These are phyloP conservation scores for Posidonia australis DNA, from an alignment of 106 monocot genomes.

Conservation along the genomic window DNA sequence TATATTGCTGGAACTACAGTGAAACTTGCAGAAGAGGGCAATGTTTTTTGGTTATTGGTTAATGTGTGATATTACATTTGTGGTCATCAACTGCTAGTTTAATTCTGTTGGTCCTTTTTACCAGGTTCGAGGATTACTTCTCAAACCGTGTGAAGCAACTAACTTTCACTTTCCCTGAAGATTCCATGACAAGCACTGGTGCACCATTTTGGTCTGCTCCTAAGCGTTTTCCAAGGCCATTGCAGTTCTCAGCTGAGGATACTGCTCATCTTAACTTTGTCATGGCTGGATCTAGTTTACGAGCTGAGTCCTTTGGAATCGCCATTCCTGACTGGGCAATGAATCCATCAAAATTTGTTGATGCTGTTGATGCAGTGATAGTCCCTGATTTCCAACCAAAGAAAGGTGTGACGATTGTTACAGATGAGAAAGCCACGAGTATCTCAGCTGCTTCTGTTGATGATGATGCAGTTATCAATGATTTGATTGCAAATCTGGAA, in stretches of 20 bases:
- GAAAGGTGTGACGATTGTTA: conserved; percentile 68
- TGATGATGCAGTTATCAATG: conserved; percentile 56
- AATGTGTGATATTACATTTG: not conserved
- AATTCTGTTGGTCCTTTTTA: no score
- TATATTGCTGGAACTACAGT: no score
- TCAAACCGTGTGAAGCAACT: conserved; percentile 85
- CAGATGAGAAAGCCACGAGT: conserved; percentile 78
- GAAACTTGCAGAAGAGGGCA: no score
- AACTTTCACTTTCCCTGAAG: conserved; percentile 76
- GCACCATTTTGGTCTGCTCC: conserved; percentile 85
- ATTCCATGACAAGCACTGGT: conserved; percentile 63
- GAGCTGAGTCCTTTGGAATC: conserved; percentile 74
- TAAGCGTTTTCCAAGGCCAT: conserved; percentile 64
- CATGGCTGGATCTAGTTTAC: conserved; percentile 63
- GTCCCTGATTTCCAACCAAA: conserved; percentile 76
- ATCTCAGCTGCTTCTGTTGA: conserved; percentile 55
- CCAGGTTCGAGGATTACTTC: conserved; percentile 92
- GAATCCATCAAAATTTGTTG: conserved; percentile 39
- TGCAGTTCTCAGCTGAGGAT: conserved; percentile 63
- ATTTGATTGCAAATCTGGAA: conserved; percentile 55
- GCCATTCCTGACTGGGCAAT: conserved; percentile 64
- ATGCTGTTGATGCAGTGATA: conserved; percentile 40
- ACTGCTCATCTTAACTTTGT: conserved; percentile 58
- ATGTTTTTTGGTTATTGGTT: not conserved
- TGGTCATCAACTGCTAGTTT: no score